phyloP scores from a whole-genome alignment of 2,329 filamentous ascomycete genomes.

The Byssothecium circinans region DNA sequence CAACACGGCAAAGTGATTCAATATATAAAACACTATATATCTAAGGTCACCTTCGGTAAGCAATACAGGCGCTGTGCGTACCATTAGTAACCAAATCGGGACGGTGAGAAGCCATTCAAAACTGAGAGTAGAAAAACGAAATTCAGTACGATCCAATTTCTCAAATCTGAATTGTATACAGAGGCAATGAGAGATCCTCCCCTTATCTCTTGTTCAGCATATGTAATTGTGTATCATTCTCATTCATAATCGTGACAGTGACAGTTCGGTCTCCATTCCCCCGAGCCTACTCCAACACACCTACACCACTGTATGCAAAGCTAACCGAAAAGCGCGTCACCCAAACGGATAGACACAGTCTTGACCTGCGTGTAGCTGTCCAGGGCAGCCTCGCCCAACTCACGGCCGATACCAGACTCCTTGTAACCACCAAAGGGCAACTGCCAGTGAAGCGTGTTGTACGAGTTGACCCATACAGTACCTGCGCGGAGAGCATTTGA shows the following conservation, averaged over 20 bases:
- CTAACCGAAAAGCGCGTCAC: conserved; percentile 54
- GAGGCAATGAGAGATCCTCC: background rate
- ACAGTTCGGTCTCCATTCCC: no score
- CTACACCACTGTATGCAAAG: background rate
- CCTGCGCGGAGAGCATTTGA: conserved; percentile 71
- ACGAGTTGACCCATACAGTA: conserved; percentile 67
- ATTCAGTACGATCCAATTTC: background rate
- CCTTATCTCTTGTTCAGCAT: background rate
- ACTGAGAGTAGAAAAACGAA: background rate
- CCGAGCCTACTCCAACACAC: background rate
- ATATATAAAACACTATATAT: no score
- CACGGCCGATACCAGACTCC: conserved; percentile 53
- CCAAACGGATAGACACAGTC: conserved; percentile 52
- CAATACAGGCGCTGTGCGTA: no score
- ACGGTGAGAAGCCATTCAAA: no score
- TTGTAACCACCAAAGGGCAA: conserved; percentile 59
- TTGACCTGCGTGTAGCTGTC: conserved; percentile 51
- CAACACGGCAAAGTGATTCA: no score
- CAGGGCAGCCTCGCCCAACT: conserved; percentile 54
- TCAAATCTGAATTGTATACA: conserved; percentile 1
- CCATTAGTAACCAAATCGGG: no score
- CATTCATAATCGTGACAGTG: conserved; percentile 5
- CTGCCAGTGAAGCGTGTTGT: conserved; percentile 73
- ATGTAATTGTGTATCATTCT: background rate
- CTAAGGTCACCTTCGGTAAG: no score